Percentiles rank a stretch among this genome's conserved stretches.
Evolutionary conservation across 345 rosid genomes (phyloP).

Genomic region (Diplotaxis tenuifolia): DNA sequence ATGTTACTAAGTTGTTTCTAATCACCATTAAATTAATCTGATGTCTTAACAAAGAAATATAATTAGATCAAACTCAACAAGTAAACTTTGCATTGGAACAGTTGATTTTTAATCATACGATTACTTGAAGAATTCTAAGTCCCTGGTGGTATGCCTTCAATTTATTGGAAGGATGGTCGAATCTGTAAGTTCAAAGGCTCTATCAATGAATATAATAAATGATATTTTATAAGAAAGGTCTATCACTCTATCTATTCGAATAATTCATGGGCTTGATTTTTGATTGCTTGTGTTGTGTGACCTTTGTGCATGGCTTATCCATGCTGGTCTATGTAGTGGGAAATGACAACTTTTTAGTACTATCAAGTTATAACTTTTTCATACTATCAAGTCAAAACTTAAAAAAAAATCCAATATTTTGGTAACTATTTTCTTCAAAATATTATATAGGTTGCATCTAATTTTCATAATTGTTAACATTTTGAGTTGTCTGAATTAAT

Average conservation of each 20-base stretch:
- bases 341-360: neutral
- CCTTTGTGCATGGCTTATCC: slow-evolving; percentile 12
- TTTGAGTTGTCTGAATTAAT: neutral
- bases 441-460: neutral
- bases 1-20: slow-evolving; percentile 16
- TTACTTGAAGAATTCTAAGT: neutral
- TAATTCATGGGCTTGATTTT: slow-evolving; percentile 12
- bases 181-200: neutral
- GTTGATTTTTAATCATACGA: neutral
- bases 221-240: neutral
- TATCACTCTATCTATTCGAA: neutral
- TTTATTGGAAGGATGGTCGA: slow-evolving; percentile 23
- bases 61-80: slow-evolving; percentile 4
- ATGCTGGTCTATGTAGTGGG: neutral
- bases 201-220: neutral
- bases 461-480: neutral
- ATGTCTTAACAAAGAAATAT: neutral
- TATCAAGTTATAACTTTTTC: neutral
- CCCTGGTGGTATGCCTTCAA: neutral
- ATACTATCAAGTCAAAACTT: no score
- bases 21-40: slow-evolving; percentile 7
- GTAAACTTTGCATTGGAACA: slow-evolving; percentile 9
- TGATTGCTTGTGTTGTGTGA: slow-evolving; percentile 5
- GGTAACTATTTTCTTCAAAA: neutral
- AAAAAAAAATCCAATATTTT: neutral